A percentile compares a stretch with the other conserved stretches of the same genome.
phyloP scores from a whole-genome alignment of 73 alveolate genomes.

The Halteria grandinella region DNA sequence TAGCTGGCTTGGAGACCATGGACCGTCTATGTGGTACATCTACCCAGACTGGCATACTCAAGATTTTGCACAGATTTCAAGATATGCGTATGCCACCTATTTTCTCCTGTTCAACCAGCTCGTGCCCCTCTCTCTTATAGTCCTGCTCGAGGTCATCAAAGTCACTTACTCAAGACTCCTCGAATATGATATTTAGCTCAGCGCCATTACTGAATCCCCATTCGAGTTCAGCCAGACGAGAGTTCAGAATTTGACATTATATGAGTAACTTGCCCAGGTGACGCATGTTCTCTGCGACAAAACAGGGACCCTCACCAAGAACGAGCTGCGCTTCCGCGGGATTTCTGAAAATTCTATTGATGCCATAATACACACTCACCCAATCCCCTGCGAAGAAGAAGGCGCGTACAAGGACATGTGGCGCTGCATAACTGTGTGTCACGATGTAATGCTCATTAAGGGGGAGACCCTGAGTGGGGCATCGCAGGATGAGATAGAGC shows the following conservation, averaged over 20 bases:
- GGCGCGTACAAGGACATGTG: background rate
- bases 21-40: conserved; percentile 10
- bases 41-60: too few species aligned
- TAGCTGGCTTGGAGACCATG: background rate
- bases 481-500: conserved; percentile 15
- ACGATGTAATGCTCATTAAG: conserved; percentile 16
- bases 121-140: conserved; percentile 8
- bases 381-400: background rate
- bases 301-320: conserved; percentile 46
- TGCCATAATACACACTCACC: background rate
- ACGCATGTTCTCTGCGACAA: conserved; percentile 36
- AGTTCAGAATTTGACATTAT: conserved; percentile 27
- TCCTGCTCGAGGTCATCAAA: conserved; percentile 16
- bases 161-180: background rate
- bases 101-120: conserved; percentile 5
- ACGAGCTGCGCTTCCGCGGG: background rate
- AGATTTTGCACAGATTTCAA: too few species aligned
- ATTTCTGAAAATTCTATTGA: background rate
- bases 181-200: conserved; percentile 2
- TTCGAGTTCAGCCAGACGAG: too few species aligned
- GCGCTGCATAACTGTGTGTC: conserved; percentile 37
- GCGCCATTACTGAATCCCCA: background rate
- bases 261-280: conserved; percentile 33
- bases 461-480: conserved; percentile 6
- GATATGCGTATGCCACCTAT: conserved; percentile 2